Evolutionary conservation across 345 rosid genomes (phyloP).

Genomic region (Populus pruinosa): DNA sequence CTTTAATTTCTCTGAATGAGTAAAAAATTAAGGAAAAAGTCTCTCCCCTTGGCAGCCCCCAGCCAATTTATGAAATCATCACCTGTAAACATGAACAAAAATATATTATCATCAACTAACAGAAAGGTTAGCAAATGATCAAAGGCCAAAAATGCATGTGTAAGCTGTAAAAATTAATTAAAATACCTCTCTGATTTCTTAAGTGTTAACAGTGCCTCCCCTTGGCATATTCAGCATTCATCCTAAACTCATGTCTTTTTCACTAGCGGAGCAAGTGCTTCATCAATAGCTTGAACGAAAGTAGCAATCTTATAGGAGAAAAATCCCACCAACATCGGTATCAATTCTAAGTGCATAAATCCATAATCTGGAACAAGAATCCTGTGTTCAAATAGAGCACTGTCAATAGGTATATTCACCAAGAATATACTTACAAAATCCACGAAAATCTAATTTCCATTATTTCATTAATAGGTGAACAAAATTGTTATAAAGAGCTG

Average conservation of each 20-base stretch:
- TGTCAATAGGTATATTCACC: constrained; percentile 10
- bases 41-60: too few species aligned
- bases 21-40: too few species aligned
- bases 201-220: background rate
- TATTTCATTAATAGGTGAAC: too few species aligned
- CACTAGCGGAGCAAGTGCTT: constrained; percentile 42
- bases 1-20: too few species aligned
- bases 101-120: background rate
- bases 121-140: too few species aligned
- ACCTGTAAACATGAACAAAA: background rate
- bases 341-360: constrained; percentile 64
- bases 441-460: background rate
- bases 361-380: constrained; percentile 86
- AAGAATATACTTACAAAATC: background rate
- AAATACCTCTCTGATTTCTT: background rate
- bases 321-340: constrained; percentile 90
- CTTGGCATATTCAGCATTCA: background rate
- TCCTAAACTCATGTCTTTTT: constrained; percentile 28
- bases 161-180: background rate
- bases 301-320: constrained; percentile 94
- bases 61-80: background rate
- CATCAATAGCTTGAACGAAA: constrained; percentile 80
- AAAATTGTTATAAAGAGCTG: too few species aligned
- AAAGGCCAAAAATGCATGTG: background rate
- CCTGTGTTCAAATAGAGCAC: constrained; percentile 37